Evolutionary conservation across 257 asterid genomes (phyloP).

Genomic region (Gentiana dahurica): DNA sequence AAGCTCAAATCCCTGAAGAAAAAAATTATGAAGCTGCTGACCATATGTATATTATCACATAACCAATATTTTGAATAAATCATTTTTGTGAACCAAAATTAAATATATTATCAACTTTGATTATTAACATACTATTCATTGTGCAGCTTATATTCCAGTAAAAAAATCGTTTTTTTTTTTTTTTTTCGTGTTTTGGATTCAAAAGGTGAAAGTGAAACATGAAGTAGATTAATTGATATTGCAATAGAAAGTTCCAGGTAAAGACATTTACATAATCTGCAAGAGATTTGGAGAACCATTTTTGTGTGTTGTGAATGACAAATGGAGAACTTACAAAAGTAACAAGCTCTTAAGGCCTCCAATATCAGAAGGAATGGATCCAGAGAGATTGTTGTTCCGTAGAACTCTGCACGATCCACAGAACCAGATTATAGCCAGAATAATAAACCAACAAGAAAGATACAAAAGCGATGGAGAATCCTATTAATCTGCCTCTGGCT

Average conservation of each 20-base stretch:
- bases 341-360: conserved; percentile 40
- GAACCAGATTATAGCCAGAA: conserved; percentile 1
- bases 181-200: not conserved
- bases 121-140: not conserved
- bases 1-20: conserved; percentile 82
- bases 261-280: not conserved
- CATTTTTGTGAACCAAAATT: not conserved
- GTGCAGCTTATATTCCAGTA: not conserved
- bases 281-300: not conserved
- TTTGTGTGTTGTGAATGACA: too few species aligned
- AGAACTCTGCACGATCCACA: conserved; percentile 35
- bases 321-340: conserved; percentile 39
- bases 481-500: conserved; percentile 4
- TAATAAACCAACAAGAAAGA: not conserved
- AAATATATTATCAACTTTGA: not conserved
- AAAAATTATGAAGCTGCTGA: not conserved
- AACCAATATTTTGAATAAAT: not conserved
- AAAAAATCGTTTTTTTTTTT: too few species aligned
- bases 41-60: too few species aligned
- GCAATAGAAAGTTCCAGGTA: not conserved
- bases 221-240: not conserved
- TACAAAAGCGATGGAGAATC: not conserved
- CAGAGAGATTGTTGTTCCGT: conserved; percentile 70
- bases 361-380: conserved; percentile 51
- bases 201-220: not conserved